Conservation (phyloP, 345 rosid species). For the Pseudoturritis turrita region DNA sequence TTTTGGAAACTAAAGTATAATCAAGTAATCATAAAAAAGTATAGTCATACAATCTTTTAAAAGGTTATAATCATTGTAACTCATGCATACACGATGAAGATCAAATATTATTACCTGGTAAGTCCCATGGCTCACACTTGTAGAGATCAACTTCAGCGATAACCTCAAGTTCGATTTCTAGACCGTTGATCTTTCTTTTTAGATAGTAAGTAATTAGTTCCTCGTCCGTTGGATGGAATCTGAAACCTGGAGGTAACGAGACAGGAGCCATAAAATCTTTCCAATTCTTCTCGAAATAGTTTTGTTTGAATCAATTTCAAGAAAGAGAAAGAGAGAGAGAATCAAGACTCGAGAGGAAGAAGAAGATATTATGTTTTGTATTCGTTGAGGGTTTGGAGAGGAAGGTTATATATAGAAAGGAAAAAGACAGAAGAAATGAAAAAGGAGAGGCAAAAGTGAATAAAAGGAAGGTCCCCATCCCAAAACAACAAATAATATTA, state of each 20-base stretch:
- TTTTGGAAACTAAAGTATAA: not conserved
- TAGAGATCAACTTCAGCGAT: slow-evolving; percentile 82
- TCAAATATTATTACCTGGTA: slow-evolving; percentile 45
- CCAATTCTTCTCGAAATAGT: not conserved
- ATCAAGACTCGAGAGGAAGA: not conserved
- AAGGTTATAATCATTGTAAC: not conserved
- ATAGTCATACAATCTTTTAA: not conserved
- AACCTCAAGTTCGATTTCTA: slow-evolving; percentile 60
- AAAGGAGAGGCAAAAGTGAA: slow-evolving; percentile 28
- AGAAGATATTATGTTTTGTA: slow-evolving; percentile 4
- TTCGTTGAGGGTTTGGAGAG: slow-evolving; percentile 18
- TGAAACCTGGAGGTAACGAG: slow-evolving; percentile 75
- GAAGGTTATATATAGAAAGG: slow-evolving; percentile 20
- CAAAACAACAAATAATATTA: slow-evolving; percentile 12
- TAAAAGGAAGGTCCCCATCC: slow-evolving; percentile 26
- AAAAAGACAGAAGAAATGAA: not conserved
- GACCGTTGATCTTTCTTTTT: slow-evolving; percentile 61
- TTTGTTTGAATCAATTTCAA: not conserved
- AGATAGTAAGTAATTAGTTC: slow-evolving; percentile 72
- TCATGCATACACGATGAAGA: not conserved
- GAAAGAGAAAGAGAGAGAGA: not conserved
- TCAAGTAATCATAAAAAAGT: not conserved
- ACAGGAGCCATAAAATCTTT: slow-evolving; percentile 54
- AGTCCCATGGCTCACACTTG: slow-evolving; percentile 87
- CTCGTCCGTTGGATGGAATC: slow-evolving; percentile 82